These are phyloP conservation scores for Aschersonia sp. DNA, from an alignment of 2,329 filamentous ascomycete genomes.

Conservation along the genomic window DNA sequence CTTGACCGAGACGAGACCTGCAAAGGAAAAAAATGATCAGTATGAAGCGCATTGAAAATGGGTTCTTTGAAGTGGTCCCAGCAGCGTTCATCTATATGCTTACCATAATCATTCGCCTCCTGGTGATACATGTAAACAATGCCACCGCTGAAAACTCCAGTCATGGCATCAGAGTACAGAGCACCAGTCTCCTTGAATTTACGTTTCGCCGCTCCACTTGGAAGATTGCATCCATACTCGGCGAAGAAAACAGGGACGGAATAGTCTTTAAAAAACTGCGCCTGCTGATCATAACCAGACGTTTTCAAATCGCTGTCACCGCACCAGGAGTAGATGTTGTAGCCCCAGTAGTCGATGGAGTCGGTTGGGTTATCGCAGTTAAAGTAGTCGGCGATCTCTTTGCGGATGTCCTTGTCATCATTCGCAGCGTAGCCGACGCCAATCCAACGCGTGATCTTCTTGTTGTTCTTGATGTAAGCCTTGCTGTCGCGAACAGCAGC, in stretches of 20 bases:
- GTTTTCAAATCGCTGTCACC: constrained; percentile 62
- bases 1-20: constrained; percentile 50
- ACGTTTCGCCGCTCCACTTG: constrained; percentile 46
- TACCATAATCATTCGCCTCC: constrained; percentile 78
- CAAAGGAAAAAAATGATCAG: not conserved
- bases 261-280: constrained; percentile 77
- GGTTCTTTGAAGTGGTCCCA: too few relatives aligned
- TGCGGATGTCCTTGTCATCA: constrained; percentile 74
- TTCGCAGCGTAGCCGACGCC: constrained; percentile 95
- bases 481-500: constrained; percentile 94
- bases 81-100: constrained; percentile 10
- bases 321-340: constrained; percentile 99
- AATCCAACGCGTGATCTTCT: constrained; percentile 65
- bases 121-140: constrained; percentile 99
- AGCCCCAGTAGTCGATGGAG: constrained; percentile 94
- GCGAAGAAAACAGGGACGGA: constrained; percentile 95
- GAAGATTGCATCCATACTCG: constrained; percentile 86
- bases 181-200: constrained; percentile 74
- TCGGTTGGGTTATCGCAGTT: constrained; percentile 59
- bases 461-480: constrained; percentile 73
- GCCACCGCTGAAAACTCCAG: constrained; percentile 77
- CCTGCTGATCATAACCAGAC: constrained; percentile 73
- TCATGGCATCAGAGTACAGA: constrained; percentile 74
- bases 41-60: not conserved
- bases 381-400: constrained; percentile 79